Percentiles rank a stretch among this genome's conserved stretches.
phyloP scores from a whole-genome alignment of 2,329 filamentous ascomycete species.

The Trichoderma gracile region DNA sequence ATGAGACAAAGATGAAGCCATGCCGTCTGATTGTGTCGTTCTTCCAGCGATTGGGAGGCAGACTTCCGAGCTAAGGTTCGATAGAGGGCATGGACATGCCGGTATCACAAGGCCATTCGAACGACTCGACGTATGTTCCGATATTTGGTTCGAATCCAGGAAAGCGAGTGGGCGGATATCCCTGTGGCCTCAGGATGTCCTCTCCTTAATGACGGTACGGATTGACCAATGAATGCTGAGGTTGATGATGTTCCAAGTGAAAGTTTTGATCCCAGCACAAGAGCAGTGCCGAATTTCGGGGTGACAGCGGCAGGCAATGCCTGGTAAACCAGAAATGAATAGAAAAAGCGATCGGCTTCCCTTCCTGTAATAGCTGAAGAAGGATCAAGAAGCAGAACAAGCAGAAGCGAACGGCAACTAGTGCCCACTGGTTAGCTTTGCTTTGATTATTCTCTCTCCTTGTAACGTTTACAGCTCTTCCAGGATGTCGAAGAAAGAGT shows the following conservation, averaged over 20 bases:
- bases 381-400: background rate
- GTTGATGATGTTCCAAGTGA: background rate
- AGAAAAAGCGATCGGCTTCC: conserved; percentile 21
- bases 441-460: background rate
- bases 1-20: conserved; percentile 14
- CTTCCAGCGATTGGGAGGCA: background rate
- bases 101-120: conserved; percentile 23
- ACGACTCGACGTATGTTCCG: background rate
- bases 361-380: background rate
- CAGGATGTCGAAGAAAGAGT: background rate
- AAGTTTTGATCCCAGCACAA: background rate
- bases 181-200: background rate
- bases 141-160: background rate
- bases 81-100: conserved; percentile 6
- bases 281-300: background rate
- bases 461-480: background rate
- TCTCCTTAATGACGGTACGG: background rate
- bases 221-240: background rate
- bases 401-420: conserved; percentile 22
- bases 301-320: background rate
- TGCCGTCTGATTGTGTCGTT: conserved; percentile 4
- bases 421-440: conserved; percentile 14
- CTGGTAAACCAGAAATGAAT: background rate
- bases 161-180: background rate
- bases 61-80: background rate